Evolutionary conservation across 345 rosid species (phyloP).

Genomic region (Eucalyptus pauciflora): DNA sequence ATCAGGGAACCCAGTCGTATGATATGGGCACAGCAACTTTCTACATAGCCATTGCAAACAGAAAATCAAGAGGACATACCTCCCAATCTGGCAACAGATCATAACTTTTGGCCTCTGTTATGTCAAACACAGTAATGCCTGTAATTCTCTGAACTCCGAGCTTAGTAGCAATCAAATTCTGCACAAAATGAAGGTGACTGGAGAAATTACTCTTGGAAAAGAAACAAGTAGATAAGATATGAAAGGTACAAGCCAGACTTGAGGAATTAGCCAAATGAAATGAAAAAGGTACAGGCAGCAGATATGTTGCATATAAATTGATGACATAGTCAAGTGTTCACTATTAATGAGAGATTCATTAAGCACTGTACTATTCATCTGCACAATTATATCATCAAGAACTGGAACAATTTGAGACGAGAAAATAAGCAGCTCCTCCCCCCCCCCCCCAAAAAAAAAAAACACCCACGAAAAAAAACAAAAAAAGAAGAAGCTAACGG

Average conservation of each 20-base stretch:
- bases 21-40: background rate
- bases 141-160: slow-evolving; percentile 79
- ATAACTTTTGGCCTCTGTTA: slow-evolving; percentile 46
- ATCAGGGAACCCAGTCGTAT: background rate
- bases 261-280: background rate
- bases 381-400: background rate
- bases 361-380: background rate
- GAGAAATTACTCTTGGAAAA: background rate
- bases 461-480: fast-evolving
- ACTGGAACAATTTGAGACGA: background rate
- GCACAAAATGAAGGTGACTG: slow-evolving; percentile 8
- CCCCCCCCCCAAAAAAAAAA: background rate
- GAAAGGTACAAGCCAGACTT: background rate
- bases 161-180: slow-evolving; percentile 76
- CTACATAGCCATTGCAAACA: background rate
- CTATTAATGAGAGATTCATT: background rate
- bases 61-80: slow-evolving; percentile 30
- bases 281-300: background rate
- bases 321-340: background rate
- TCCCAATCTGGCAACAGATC: slow-evolving; percentile 75
- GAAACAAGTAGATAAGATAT: background rate
- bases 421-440: background rate
- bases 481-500: background rate
- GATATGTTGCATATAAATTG: background rate
- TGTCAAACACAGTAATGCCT: slow-evolving; percentile 67